Conservation (phyloP, 2,329 filamentous ascomycete genomes). For the Sclerotinia sclerotiorum region DNA sequence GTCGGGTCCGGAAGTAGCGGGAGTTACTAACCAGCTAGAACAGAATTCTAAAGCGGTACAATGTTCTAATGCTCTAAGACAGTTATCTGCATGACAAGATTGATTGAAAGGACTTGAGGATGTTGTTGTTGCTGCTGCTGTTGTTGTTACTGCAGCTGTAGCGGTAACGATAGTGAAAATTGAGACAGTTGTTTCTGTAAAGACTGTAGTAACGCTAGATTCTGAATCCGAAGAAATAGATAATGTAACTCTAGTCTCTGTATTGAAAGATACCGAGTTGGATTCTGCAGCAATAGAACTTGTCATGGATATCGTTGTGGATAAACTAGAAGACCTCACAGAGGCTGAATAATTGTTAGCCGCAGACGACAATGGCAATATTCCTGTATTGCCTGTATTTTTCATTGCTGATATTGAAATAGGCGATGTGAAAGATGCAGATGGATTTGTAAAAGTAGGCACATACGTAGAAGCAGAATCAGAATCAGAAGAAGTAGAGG, state of each 20-base stretch:
- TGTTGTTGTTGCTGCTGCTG: background rate
- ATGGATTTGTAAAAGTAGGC: background rate
- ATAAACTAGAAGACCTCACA: background rate
- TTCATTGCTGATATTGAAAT: background rate
- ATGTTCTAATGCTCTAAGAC: background rate
- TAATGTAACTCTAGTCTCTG: background rate
- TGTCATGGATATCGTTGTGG: background rate
- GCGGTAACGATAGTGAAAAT: background rate
- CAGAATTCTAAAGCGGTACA: background rate
- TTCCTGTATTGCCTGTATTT: background rate
- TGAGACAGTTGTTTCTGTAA: background rate
- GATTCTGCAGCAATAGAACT: background rate
- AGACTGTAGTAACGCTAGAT: background rate
- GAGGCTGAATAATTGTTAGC: constrained; percentile 1
- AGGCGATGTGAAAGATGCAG: background rate
- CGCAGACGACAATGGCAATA: background rate
- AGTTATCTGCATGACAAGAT: background rate
- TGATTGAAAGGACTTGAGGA: background rate
- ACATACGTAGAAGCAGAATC: background rate
- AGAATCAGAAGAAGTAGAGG: background rate
- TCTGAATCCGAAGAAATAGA: background rate
- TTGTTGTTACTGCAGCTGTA: background rate
- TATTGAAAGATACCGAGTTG: background rate
- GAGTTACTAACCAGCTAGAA: constrained; percentile 7
- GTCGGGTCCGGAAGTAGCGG: background rate